Evolutionary conservation across 345 rosid species (phyloP).

Genomic region (Viola odorata): DNA sequence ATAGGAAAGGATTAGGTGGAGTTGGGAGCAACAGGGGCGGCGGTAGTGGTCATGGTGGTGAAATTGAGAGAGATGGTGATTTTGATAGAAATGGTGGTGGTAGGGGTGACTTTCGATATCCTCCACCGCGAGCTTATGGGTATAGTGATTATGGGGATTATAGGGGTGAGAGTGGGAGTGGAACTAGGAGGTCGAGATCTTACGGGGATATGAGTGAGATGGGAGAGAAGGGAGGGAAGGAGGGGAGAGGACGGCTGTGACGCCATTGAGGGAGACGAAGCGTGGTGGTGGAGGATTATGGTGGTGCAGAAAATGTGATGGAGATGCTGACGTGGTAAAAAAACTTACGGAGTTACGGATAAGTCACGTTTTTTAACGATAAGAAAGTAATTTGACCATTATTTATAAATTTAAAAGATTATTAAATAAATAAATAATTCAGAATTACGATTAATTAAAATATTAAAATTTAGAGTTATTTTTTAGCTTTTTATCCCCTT

Average conservation of each 20-base stretch:
- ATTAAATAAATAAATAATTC: too few species aligned
- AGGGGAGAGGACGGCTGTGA: conserved; percentile 30
- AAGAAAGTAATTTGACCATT: too few species aligned
- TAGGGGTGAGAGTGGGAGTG: conserved; percentile 38
- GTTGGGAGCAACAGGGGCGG: conserved; percentile 28
- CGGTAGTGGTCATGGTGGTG: conserved; percentile 20
- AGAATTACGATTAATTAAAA: too few species aligned
- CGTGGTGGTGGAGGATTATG: too few species aligned
- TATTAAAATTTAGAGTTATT: too few species aligned
- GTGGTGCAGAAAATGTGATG: too few species aligned
- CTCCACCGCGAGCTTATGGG: conserved; percentile 53
- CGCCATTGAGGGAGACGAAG: conserved; percentile 71
- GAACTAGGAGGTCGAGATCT: conserved; percentile 56
- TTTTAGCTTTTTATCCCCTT: too few species aligned
- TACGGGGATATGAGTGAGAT: conserved; percentile 51
- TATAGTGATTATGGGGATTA: conserved; percentile 47
- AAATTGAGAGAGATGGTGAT: conserved; percentile 32
- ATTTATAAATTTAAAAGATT: too few species aligned
- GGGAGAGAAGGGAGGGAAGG: conserved; percentile 19
- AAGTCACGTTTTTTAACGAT: too few species aligned
- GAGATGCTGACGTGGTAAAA: too few species aligned
- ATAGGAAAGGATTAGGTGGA: conserved; percentile 38
- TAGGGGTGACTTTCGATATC: conserved; percentile 53
- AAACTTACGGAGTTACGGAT: too few species aligned
- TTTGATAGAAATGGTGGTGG: conserved; percentile 9